Conservation (phyloP, 1,139 yeast species). For the Geotrichum klebahnii region DNA sequence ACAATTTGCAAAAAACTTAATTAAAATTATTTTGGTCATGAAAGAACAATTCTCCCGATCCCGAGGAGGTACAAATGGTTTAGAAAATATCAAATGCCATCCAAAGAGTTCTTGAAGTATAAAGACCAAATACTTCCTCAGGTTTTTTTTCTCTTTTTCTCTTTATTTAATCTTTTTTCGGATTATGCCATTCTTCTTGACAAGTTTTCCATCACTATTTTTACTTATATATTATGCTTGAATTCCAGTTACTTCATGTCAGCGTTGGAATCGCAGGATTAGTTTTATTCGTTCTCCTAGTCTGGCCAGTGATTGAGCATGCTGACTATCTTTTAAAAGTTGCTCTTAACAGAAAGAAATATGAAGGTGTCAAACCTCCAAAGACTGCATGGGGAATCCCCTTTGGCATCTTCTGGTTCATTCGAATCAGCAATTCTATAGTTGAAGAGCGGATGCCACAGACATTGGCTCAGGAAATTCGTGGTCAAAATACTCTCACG, state of each 20-base stretch:
- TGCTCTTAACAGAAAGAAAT: neutral
- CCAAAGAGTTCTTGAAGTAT: too few species aligned
- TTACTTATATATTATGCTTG: too few species aligned
- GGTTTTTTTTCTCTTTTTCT: too few species aligned
- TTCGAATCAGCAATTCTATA: neutral
- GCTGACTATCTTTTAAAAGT: neutral
- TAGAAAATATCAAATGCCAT: too few species aligned
- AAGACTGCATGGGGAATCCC: neutral
- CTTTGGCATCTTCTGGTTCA: constrained; percentile 9
- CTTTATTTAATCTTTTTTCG: too few species aligned
- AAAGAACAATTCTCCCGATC: too few species aligned
- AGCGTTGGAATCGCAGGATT: neutral
- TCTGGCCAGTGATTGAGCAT: neutral
- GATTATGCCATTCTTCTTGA: neutral
- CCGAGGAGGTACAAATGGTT: too few species aligned
- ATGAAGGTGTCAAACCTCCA: neutral
- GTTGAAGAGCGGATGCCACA: neutral
- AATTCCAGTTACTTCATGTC: too few species aligned
- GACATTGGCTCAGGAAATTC: neutral
- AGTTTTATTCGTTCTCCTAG: too few species aligned
- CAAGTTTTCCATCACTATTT: neutral
- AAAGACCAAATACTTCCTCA: too few species aligned
- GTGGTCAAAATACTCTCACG: neutral
- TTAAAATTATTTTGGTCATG: too few species aligned
- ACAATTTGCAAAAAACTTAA: too few species aligned